Evolutionary conservation across 805 yeast genomes (phyloP).

Genomic region (Suhomyces tanzawaensis): DNA sequence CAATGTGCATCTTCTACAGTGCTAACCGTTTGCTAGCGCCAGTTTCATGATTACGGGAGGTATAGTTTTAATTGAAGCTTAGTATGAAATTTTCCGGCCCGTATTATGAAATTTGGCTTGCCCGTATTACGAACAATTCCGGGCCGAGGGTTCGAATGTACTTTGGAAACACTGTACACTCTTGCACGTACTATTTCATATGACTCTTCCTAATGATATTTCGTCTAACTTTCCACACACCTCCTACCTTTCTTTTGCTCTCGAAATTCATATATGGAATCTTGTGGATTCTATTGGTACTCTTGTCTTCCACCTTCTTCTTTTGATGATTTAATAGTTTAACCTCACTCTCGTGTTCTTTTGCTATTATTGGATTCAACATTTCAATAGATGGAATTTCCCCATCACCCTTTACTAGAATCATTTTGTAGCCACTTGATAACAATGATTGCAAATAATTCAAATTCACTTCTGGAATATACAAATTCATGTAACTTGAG

Average conservation of each 20-base stretch:
- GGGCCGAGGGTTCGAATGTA: too few relatives aligned
- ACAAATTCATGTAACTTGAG: conserved; percentile 47
- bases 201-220: conserved; percentile 45
- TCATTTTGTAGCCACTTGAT: conserved; percentile 24
- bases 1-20: too few relatives aligned
- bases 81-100: too few relatives aligned
- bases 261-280: conserved; percentile 27
- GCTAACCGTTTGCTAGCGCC: too few relatives aligned
- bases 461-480: conserved; percentile 45
- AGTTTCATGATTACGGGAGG: too few relatives aligned
- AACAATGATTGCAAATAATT: conserved; percentile 6
- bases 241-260: conserved; percentile 45
- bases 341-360: conserved; percentile 18
- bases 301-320: conserved; percentile 1
- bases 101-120: too few relatives aligned
- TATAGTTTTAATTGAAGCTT: too few relatives aligned
- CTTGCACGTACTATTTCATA: neutral
- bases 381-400: conserved; percentile 63
- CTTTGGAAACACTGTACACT: too few relatives aligned
- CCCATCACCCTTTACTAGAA: conserved; percentile 61
- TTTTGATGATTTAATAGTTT: conserved; percentile 12
- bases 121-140: too few relatives aligned
- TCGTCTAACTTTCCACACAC: conserved; percentile 56
- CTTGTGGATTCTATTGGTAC: neutral
- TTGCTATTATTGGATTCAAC: conserved; percentile 26